Evolutionary conservation across 2,329 filamentous ascomycete genomes (phyloP).

Genomic region (Trichoderma brevicompactum): DNA sequence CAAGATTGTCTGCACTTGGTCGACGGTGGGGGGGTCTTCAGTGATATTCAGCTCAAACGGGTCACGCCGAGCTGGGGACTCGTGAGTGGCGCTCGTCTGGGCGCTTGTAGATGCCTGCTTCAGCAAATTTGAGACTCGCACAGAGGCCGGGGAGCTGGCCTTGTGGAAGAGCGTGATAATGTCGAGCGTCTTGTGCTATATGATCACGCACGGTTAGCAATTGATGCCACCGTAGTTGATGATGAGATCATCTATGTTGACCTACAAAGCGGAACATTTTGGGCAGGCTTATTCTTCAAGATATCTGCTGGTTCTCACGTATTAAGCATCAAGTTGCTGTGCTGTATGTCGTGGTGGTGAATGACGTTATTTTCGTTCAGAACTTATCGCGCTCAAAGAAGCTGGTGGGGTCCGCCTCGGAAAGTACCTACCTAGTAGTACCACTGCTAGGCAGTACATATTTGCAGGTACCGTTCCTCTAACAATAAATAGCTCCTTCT

Average conservation of each 20-base stretch:
- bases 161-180: constrained; percentile 97
- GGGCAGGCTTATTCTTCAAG: background rate
- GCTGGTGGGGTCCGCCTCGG: constrained; percentile 6
- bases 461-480: background rate
- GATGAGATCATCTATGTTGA: background rate
- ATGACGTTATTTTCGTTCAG: constrained; percentile 28
- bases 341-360: constrained; percentile 1
- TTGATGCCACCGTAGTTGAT: background rate
- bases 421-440: too few relatives aligned
- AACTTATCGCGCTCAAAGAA: constrained; percentile 15
- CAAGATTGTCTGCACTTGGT: constrained; percentile 82
- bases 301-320: background rate
- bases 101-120: constrained; percentile 79
- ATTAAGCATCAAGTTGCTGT: background rate
- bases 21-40: constrained; percentile 76
- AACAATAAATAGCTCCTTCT: background rate
- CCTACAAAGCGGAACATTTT: constrained; percentile 37
- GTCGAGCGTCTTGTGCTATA: constrained; percentile 72
- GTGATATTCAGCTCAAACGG: constrained; percentile 89
- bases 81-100: constrained; percentile 68
- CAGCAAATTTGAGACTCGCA: constrained; percentile 73
- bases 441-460: too few relatives aligned
- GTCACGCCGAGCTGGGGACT: constrained; percentile 56
- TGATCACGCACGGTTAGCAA: background rate
- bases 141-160: constrained; percentile 72